Base-by-base conservation (phyloP, 2,329 filamentous ascomycete species). In the Beauveria sp. region DNA sequence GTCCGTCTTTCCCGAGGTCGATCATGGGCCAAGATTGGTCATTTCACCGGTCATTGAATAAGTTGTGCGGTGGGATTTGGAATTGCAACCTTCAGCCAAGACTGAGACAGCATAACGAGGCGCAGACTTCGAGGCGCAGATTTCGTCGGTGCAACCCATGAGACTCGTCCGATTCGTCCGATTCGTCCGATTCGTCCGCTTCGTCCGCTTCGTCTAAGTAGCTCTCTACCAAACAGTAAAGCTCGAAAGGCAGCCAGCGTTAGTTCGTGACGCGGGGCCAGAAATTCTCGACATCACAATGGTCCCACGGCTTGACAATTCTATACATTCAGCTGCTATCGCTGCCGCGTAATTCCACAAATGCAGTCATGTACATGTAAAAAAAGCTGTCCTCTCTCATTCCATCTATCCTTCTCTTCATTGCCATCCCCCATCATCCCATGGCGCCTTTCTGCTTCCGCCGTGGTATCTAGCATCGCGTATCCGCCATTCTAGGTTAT, bases 341-440 rank as follows among this genome's bases (percentile, higher is more conserved):
- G 53, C 60, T 62, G 53, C 53, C 46, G 30, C 26, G 55, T 45
- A 59, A 49, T 52, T 51, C 46, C 56, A 51, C 56, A 54, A 61
- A 55, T 61, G 58, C 58, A 46, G 22, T 61, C 50, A 61, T 61
- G 43, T 61, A 61, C 58, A 61, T 47, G 51, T 49, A 55, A 61
- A 61, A 55, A 46, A 46, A 46, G 56, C 45, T 46, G 22, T 28
- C 42, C n/a, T 46, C 22, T 22, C 40, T 26, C 45, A 45, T n/a
- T n/a, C 16, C 50, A 3, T 47, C 49, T 24, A 16, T 43, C 16
- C 10, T 30, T 54, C 42, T 18, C 28, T 26, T n/a, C 28, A 20
- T 8, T n/a, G 20, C 14, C 18, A 8, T 45, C 24, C 12, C 24
- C 38, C 18, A n/a, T 20, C 20, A 24, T 54, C 18, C 47, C 34